These are phyloP conservation scores for Suillus clintonianus DNA, from an alignment of 768 basidiomycete species.

Conservation along the genomic window DNA sequence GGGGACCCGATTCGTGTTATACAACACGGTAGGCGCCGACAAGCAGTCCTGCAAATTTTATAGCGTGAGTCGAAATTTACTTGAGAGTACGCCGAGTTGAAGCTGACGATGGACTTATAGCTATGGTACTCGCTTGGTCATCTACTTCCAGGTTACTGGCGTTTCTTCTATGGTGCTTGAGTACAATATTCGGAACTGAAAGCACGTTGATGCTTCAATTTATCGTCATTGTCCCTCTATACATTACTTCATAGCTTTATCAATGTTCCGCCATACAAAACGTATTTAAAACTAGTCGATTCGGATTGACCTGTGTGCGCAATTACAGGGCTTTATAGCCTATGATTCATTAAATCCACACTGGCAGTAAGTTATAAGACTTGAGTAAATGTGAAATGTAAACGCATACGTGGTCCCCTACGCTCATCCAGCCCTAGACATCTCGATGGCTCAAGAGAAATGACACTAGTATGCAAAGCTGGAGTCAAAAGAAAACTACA, in stretches of 20 bases:
- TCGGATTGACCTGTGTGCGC: too few relatives aligned
- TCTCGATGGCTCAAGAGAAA: too few relatives aligned
- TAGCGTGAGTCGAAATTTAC: constrained; percentile 29
- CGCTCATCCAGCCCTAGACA: too few relatives aligned
- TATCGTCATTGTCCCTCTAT: too few relatives aligned
- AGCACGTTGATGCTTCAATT: neutral
- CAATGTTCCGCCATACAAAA: too few relatives aligned
- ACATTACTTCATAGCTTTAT: too few relatives aligned
- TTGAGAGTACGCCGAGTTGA: neutral
- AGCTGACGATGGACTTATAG: constrained; percentile 10
- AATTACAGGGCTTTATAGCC: too few relatives aligned
- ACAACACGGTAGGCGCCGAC: constrained; percentile 30
- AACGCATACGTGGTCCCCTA: neutral
- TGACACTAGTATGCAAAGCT: too few relatives aligned
- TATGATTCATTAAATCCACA: too few relatives aligned
- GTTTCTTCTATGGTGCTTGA: constrained; percentile 26
- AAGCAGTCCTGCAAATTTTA: constrained; percentile 40
- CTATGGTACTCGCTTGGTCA: constrained; percentile 39
- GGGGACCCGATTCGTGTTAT: constrained; percentile 34
- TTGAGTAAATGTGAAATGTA: neutral
- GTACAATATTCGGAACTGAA: neutral
- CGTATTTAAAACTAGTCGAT: too few relatives aligned
- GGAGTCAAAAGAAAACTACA: too few relatives aligned
- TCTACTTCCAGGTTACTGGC: constrained; percentile 38
- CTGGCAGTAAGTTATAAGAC: too few relatives aligned